Base-by-base conservation (phyloP, 1,284 basidiomycete genomes). In the Peniophora sp. region DNA sequence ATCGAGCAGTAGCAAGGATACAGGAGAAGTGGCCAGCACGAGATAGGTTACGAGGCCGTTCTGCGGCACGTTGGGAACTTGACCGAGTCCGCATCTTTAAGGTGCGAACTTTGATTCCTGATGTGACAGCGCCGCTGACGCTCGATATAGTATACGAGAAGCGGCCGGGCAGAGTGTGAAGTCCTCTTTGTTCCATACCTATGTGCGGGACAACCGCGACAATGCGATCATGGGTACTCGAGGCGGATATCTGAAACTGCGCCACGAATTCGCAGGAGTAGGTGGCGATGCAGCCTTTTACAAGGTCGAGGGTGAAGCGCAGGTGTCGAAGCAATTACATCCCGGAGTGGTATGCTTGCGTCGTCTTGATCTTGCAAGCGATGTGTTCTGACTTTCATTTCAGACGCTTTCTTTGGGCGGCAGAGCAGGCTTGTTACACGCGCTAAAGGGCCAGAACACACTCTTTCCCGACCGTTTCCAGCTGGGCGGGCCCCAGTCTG, bases 401-500 rank as follows among this genome's bases (percentile, higher is more conserved):
- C 53, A 89, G 88, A 75, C 78, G 2, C 47, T 86, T 20, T 88
- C 88, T 0, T 64, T 89, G 3, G 76, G 82, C 2, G 75, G 78
- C 3, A 77, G 80, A 17, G 67, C 75, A 0, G 91, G 91, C 3
- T 53, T 85, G 19, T 66, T 92, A 2, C 79, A 77, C 62, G 74
- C 78, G 32, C 61, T 88, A 3, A 62, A 65, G 5, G 63, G 66
- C 14, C 68, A 69, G 12, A 32, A 32, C 14, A 71, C 79, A 23
- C 75, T 77, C 48, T 88, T 90, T 63, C 81, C 78, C 34, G 97
- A 99, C 67, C 81, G 92, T 3, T 96, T 95, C 65, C 94, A 96
- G 59, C 77, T 98, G 0, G 97, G 96, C 24, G 97, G 96, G 0
- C 94, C 97, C 0, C 83, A 88, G n/a, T 90, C 83, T 47, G 75